Percentiles rank a stretch among this genome's conserved stretches.
These are phyloP conservation scores for Xerocomus spinulosus DNA, from an alignment of 768 basidiomycete species.

Conservation along the genomic window DNA sequence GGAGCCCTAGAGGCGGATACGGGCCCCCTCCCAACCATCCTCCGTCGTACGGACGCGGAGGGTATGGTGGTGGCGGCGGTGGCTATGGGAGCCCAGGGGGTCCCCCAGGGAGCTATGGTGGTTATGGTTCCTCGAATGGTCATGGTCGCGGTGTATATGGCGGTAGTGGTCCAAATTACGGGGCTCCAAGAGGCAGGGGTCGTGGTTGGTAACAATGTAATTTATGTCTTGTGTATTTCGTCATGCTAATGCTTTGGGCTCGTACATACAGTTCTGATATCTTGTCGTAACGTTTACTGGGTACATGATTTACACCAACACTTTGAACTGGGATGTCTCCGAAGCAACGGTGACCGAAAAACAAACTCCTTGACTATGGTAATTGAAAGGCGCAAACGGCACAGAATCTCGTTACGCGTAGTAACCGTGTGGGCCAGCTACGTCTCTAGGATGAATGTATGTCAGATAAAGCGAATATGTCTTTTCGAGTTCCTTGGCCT, in stretches of 20 bases:
- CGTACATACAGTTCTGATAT: conserved; percentile 6
- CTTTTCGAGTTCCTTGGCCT: conserved; percentile 56
- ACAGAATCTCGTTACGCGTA: conserved; percentile 15
- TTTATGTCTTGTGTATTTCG: conserved; percentile 22
- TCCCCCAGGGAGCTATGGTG: conserved; percentile 30
- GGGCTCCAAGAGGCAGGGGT: conserved; percentile 43
- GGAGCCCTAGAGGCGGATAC: conserved; percentile 26
- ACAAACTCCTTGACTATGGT: too few species aligned
- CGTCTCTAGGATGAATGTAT: conserved; percentile 39
- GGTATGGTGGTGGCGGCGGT: conserved; percentile 18
- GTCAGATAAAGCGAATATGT: conserved; percentile 61
- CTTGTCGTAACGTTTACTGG: conserved; percentile 8
- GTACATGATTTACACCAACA: conserved; percentile 14
- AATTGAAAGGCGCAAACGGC: not conserved
- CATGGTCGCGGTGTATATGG: conserved; percentile 39
- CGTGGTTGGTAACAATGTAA: conserved; percentile 41
- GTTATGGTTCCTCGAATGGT: conserved; percentile 27
- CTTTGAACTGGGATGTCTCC: not conserved
- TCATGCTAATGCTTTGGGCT: not conserved
- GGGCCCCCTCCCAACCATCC: conserved; percentile 17
- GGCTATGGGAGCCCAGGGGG: conserved; percentile 13
- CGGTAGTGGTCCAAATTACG: conserved; percentile 25
- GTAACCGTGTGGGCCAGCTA: conserved; percentile 26
- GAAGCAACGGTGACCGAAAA: too few species aligned
- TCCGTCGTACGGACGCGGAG: conserved; percentile 24